Evolutionary conservation across 1,284 basidiomycete species (phyloP).

Genomic region (Ceratobasidium sp.): DNA sequence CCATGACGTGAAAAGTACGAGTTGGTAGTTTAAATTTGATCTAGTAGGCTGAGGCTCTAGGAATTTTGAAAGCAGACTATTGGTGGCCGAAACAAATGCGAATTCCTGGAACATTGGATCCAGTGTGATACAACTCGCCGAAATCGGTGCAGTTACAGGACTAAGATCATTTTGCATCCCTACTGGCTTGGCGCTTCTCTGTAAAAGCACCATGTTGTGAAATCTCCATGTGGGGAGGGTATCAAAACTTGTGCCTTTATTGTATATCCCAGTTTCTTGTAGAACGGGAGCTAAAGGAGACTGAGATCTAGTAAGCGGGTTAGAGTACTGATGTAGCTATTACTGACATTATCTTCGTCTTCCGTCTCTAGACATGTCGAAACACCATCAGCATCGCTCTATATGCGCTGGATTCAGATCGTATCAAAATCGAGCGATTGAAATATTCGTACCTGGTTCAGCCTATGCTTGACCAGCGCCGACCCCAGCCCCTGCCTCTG

Average conservation of each 20-base stretch:
- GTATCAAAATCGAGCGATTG: background rate
- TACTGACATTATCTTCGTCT: constrained; percentile 2
- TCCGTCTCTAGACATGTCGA: constrained; percentile 3
- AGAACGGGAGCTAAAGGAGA: background rate
- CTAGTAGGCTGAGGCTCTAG: no score
- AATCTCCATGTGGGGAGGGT: constrained; percentile 19
- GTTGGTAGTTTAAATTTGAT: no score
- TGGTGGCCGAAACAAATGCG: no score
- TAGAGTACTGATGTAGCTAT: background rate
- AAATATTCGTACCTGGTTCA: background rate
- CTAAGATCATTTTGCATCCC: no score
- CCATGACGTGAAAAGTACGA: no score
- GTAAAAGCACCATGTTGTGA: constrained; percentile 3
- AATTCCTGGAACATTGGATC: no score
- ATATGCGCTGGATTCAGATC: background rate
- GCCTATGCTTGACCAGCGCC: background rate
- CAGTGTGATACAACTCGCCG: no score
- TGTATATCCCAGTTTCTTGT: constrained; percentile 3
- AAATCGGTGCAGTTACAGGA: no score
- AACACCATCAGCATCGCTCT: constrained; percentile 8
- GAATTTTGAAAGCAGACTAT: no score
- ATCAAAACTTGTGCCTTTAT: background rate
- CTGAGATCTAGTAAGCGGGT: background rate
- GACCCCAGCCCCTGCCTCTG: constrained; percentile 5
- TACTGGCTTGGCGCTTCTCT: constrained; percentile 9